Conservation (phyloP, 2,329 filamentous ascomycete genomes). For the Sporothrix variecibatus region DNA sequence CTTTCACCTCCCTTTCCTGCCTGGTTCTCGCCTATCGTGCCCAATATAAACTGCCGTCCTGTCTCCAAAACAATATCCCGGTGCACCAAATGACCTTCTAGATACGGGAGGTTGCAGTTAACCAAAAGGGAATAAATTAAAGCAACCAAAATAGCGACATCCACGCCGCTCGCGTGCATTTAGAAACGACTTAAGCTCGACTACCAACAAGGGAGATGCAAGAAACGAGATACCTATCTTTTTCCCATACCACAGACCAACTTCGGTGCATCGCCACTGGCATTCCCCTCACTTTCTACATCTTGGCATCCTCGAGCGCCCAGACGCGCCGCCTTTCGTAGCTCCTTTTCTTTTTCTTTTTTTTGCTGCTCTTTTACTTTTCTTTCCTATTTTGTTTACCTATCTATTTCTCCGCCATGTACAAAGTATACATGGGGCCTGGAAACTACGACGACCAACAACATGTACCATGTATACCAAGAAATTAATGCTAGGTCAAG, state of each 20-base stretch:
- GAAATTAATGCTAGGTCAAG: not conserved
- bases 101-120: not conserved
- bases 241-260: not conserved
- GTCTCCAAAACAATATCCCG: not conserved
- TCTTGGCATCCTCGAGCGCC: not conserved
- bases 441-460: not conserved
- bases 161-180: not conserved
- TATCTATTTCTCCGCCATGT: too few relatives aligned
- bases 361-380: not conserved
- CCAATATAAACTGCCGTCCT: not conserved
- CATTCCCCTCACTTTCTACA: conserved; percentile 3
- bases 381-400: not conserved
- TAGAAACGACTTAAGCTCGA: not conserved
- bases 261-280: not conserved
- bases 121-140: not conserved
- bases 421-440: too few relatives aligned
- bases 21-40: not conserved
- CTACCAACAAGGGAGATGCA: not conserved
- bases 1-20: not conserved
- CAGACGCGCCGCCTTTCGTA: not conserved
- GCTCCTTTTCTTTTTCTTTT: not conserved
- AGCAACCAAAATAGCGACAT: not conserved
- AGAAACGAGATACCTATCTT: not conserved
- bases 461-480: not conserved
- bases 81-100: not conserved